These are phyloP conservation scores for Saprolegnia diclina DNA, from an alignment of 352 stramenopile species.

Conservation along the genomic window DNA sequence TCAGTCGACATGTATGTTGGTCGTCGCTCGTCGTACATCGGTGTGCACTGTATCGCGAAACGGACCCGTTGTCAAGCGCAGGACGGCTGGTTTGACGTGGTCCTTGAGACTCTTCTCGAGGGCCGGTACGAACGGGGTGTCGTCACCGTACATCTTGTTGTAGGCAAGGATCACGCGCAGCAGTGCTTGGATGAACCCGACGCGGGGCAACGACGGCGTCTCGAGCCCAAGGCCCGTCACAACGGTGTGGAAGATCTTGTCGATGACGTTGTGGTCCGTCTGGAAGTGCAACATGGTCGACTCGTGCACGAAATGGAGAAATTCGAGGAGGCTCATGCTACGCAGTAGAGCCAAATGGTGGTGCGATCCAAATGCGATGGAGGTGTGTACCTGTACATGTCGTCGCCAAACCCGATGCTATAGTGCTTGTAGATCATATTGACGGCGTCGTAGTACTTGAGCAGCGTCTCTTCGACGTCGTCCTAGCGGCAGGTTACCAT, in stretches of 20 bases:
- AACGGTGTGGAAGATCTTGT: conserved; percentile 39
- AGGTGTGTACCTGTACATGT: conserved; percentile 33
- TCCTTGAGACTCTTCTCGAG: conserved; percentile 47
- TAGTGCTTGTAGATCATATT: conserved; percentile 76
- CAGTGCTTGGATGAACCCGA: conserved; percentile 64
- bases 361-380: neutral
- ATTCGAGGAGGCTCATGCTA: conserved; percentile 56
- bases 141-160: conserved; percentile 29
- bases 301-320: conserved; percentile 74
- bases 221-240: conserved; percentile 31
- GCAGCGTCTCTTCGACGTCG: conserved; percentile 49
- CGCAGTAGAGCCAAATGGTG: neutral
- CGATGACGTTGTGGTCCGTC: conserved; percentile 33
- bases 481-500: neutral
- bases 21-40: conserved; percentile 33
- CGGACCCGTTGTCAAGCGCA: conserved; percentile 52
- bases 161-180: conserved; percentile 39
- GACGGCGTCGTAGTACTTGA: conserved; percentile 45
- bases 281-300: conserved; percentile 44
- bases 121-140: conserved; percentile 11
- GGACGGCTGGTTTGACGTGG: conserved; percentile 43
- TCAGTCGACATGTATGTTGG: too few relatives aligned
- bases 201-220: conserved; percentile 46
- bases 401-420: conserved; percentile 38
- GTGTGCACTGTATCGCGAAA: conserved; percentile 74